Evolutionary conservation across 2,329 filamentous ascomycete genomes (phyloP).

Genomic region (Penicillium sp.): DNA sequence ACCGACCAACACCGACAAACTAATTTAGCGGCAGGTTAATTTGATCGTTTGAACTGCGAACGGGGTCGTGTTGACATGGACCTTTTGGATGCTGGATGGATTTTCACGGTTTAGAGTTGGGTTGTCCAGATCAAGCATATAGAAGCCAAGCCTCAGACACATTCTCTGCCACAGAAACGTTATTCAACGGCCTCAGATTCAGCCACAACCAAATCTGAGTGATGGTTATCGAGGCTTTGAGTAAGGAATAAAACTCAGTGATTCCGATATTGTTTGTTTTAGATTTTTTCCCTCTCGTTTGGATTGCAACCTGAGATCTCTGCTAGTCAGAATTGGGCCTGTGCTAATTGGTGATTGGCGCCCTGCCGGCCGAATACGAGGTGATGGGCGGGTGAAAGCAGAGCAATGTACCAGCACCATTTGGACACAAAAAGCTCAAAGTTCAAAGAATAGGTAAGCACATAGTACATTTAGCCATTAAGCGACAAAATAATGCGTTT

Average conservation of each 20-base stretch:
- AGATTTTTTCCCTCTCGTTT: neutral
- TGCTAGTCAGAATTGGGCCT: neutral
- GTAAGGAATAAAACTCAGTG: too few relatives aligned
- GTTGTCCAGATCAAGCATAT: too few relatives aligned
- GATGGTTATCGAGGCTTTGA: too few relatives aligned
- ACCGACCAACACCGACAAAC: neutral
- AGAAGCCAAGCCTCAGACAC: too few relatives aligned
- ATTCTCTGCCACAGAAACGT: too few relatives aligned
- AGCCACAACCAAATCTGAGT: too few relatives aligned
- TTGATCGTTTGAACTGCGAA: neutral
- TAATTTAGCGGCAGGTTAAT: neutral
- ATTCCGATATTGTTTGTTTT: neutral
- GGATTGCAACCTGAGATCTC: neutral
- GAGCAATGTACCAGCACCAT: neutral
- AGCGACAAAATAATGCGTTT: neutral
- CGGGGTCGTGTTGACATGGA: neutral
- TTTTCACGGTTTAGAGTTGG: too few relatives aligned
- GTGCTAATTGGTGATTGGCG: constrained; percentile 6
- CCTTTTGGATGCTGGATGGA: neutral
- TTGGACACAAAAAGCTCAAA: neutral
- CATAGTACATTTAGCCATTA: too few relatives aligned
- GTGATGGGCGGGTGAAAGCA: neutral
- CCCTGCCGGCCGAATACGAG: constrained; percentile 9
- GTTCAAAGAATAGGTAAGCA: too few relatives aligned
- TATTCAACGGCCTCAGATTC: too few relatives aligned